Percentiles rank a stretch among this genome's conserved stretches.
Evolutionary conservation across 305 asterid species (phyloP).

Genomic region (Fraxinus sp.): DNA sequence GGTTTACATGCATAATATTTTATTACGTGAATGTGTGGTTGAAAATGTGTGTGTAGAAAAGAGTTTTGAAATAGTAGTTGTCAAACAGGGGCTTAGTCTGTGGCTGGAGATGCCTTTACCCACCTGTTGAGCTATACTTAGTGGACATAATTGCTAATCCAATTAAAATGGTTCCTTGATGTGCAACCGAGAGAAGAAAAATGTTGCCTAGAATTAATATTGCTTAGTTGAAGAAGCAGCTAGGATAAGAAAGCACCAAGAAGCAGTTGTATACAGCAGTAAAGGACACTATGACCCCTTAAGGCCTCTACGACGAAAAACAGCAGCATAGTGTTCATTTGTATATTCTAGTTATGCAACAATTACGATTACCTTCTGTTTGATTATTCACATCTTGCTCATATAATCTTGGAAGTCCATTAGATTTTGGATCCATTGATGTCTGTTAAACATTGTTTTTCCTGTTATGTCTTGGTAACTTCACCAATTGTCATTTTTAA

Average conservation of each 20-base stretch:
- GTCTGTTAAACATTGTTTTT: not conserved
- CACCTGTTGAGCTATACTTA: not conserved
- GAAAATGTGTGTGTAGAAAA: too few species aligned
- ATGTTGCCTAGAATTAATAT: not conserved
- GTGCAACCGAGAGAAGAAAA: not conserved
- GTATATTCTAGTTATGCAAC: not conserved
- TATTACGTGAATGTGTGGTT: too few species aligned
- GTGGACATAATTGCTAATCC: not conserved
- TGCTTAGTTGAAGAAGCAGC: not conserved
- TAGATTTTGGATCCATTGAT: not conserved
- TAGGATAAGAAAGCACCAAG: not conserved
- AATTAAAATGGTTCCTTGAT: not conserved
- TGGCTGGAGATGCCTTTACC: not conserved
- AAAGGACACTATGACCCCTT: not conserved
- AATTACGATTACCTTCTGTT: not conserved
- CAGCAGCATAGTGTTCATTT: not conserved
- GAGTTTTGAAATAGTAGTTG: too few species aligned
- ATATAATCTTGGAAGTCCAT: not conserved
- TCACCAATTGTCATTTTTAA: not conserved
- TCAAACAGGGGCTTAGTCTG: not conserved
- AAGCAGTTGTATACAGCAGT: not conserved
- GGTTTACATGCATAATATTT: too few species aligned
- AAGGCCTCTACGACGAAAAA: not conserved
- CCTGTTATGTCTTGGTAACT: not conserved
- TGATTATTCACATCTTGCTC: not conserved